A percentile compares a stretch with the other conserved stretches of the same genome.
phyloP scores from a whole-genome alignment of 2,329 filamentous ascomycete genomes.

The Fusarium guadeloupense region DNA sequence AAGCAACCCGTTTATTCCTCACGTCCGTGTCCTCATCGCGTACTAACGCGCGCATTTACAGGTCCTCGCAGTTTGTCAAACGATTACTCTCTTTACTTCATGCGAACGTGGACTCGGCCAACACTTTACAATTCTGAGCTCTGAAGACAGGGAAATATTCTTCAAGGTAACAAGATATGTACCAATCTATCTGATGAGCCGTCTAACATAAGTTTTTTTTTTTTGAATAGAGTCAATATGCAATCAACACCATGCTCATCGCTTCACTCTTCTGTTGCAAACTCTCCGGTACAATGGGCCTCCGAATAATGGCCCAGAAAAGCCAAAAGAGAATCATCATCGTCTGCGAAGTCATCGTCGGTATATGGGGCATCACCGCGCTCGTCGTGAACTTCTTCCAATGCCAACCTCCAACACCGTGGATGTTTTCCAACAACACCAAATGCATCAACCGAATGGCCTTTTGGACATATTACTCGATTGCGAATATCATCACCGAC shows the following conservation, averaged over 20 bases:
- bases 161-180: slow-evolving; percentile 37
- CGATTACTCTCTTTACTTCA: slow-evolving; percentile 27
- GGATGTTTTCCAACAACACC: slow-evolving; percentile 36
- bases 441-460: slow-evolving; percentile 35
- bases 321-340: slow-evolving; percentile 37
- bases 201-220: slow-evolving; percentile 1
- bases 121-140: slow-evolving; percentile 24
- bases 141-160: slow-evolving; percentile 24
- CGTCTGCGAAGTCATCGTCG: slow-evolving; percentile 29
- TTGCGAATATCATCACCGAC: slow-evolving; percentile 45
- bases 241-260: slow-evolving; percentile 40
- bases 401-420: slow-evolving; percentile 41
- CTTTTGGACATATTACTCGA: slow-evolving; percentile 44
- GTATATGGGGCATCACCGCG: slow-evolving; percentile 38
- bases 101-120: slow-evolving; percentile 41
- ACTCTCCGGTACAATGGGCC: slow-evolving; percentile 41
- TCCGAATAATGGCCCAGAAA: slow-evolving; percentile 38
- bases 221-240: slow-evolving; percentile 44
- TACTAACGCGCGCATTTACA: slow-evolving; percentile 7
- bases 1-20: neutral
- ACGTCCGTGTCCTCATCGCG: neutral
- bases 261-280: slow-evolving; percentile 41
- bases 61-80: slow-evolving; percentile 36
- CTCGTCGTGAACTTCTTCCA: slow-evolving; percentile 43
- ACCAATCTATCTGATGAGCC: neutral